phyloP scores from a whole-genome alignment of 2,329 filamentous ascomycete genomes.

The Coniochaeta ligniaria region DNA sequence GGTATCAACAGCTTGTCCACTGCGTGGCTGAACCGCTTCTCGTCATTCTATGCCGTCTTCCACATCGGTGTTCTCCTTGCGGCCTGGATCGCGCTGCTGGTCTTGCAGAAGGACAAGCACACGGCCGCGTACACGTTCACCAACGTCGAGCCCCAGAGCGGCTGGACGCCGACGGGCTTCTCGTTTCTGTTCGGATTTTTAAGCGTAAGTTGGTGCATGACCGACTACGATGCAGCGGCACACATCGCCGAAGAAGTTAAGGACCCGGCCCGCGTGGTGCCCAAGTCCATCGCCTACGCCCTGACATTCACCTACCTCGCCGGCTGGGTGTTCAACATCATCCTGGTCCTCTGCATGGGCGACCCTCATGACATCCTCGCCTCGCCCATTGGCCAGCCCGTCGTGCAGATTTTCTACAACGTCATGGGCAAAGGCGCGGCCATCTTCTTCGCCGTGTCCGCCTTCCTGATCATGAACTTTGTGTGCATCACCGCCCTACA shows the following conservation, averaged over 20 bases:
- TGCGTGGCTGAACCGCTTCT: slow-evolving; percentile 50
- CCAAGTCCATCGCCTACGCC: slow-evolving; percentile 45
- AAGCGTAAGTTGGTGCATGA: slow-evolving; percentile 50
- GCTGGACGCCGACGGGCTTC: slow-evolving; percentile 44
- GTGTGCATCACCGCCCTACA: slow-evolving; percentile 52
- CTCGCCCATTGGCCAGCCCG: slow-evolving; percentile 39
- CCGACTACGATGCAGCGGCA: slow-evolving; percentile 15
- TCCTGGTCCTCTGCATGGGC: slow-evolving; percentile 50
- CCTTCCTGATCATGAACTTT: slow-evolving; percentile 51
- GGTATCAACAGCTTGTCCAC: slow-evolving; percentile 45
- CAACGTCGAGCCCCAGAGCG: slow-evolving; percentile 36
- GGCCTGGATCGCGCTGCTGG: slow-evolving; percentile 41
- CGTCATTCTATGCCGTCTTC: slow-evolving; percentile 46
- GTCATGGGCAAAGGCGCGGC: slow-evolving; percentile 44
- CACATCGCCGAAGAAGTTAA: slow-evolving; percentile 40
- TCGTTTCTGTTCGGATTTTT: slow-evolving; percentile 49
- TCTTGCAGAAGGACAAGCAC: slow-evolving; percentile 39
- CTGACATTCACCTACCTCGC: slow-evolving; percentile 48
- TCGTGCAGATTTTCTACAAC: slow-evolving; percentile 52
- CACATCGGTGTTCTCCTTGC: slow-evolving; percentile 40
- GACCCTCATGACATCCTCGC: slow-evolving; percentile 36
- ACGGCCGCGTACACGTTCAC: slow-evolving; percentile 45
- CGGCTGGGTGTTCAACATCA: slow-evolving; percentile 51
- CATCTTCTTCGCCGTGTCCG: slow-evolving; percentile 47
- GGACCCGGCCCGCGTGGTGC: slow-evolving; percentile 29